Evolutionary conservation across 257 asterid genomes (phyloP).

Genomic region (Gynochthodes officinalis): DNA sequence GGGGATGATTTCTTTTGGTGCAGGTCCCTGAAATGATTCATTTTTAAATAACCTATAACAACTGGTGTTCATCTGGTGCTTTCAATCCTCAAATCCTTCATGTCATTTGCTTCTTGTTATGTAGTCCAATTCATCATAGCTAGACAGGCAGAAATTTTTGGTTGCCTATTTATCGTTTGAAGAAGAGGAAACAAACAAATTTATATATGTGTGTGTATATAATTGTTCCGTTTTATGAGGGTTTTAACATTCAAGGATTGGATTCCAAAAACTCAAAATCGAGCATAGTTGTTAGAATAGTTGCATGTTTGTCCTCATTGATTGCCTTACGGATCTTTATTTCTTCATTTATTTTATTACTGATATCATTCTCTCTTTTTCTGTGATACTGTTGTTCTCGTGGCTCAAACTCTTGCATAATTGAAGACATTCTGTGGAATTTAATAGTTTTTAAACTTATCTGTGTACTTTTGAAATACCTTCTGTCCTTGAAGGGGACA

Average conservation of each 20-base stretch:
- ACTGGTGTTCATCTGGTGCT: background rate
- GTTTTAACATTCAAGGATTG: background rate
- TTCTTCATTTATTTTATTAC: background rate
- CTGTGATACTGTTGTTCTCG: background rate
- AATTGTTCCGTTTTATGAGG: background rate
- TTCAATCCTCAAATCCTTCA: background rate
- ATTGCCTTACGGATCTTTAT: background rate
- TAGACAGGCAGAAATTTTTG: background rate
- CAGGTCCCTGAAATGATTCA: constrained; percentile 11
- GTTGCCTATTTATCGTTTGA: background rate
- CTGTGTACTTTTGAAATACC: constrained; percentile 12
- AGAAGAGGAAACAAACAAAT: background rate
- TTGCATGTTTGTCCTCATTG: constrained; percentile 2
- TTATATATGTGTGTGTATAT: too few species aligned
- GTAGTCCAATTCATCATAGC: background rate
- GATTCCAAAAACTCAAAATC: background rate
- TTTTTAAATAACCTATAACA: background rate
- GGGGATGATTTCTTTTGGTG: constrained; percentile 12
- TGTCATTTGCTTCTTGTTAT: constrained; percentile 9
- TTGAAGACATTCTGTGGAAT: constrained; percentile 20
- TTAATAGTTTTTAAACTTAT: constrained; percentile 5
- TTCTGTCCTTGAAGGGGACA: constrained; percentile 31
- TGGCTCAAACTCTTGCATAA: constrained; percentile 1
- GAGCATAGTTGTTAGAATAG: background rate
- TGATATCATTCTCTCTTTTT: background rate